These are phyloP conservation scores for Ammopiptanthus mongolicus DNA, from an alignment of 306 rosid genomes.

Conservation along the genomic window DNA sequence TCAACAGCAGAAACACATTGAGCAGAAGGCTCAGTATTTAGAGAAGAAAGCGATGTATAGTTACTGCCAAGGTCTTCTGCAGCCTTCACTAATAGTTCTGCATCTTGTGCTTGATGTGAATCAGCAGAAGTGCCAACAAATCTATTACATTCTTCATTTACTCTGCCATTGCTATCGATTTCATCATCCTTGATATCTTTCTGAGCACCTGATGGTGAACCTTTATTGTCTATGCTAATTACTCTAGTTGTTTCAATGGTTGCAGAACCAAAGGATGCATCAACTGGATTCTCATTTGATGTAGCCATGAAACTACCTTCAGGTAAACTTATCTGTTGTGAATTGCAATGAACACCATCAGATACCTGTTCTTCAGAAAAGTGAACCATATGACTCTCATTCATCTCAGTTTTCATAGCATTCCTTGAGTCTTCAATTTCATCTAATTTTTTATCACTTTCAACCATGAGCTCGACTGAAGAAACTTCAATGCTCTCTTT, in stretches of 20 bases:
- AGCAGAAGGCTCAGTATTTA: slow-evolving; percentile 21
- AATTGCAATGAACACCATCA: slow-evolving; percentile 5
- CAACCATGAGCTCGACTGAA: background rate
- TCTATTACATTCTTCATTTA: slow-evolving; percentile 8
- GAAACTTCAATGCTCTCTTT: slow-evolving; percentile 33
- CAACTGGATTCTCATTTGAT: slow-evolving; percentile 7
- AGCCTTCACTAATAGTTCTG: slow-evolving; percentile 14
- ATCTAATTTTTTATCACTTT: slow-evolving; percentile 20
- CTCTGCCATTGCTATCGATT: slow-evolving; percentile 2
- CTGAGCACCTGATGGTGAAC: slow-evolving; percentile 8
- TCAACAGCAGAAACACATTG: slow-evolving; percentile 17
- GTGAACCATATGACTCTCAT: background rate
- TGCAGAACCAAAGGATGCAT: slow-evolving; percentile 17
- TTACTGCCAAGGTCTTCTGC: slow-evolving; percentile 10
- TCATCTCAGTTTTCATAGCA: slow-evolving; percentile 15
- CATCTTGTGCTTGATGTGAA: slow-evolving; percentile 19
- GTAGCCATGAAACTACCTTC: background rate
- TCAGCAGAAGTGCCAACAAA: slow-evolving; percentile 3
- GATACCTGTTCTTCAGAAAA: slow-evolving; percentile 24
- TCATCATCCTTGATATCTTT: slow-evolving; percentile 22
- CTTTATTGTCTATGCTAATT: background rate
- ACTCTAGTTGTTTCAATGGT: slow-evolving; percentile 11
- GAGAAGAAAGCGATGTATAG: slow-evolving; percentile 14
- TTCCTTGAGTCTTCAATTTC: slow-evolving; percentile 24
- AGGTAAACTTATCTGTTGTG: slow-evolving; percentile 12